A percentile compares a stretch with the other conserved stretches of the same genome.
These are phyloP conservation scores for Clonostachys sp. DNA, from an alignment of 2,329 filamentous ascomycete genomes.

Conservation along the genomic window DNA sequence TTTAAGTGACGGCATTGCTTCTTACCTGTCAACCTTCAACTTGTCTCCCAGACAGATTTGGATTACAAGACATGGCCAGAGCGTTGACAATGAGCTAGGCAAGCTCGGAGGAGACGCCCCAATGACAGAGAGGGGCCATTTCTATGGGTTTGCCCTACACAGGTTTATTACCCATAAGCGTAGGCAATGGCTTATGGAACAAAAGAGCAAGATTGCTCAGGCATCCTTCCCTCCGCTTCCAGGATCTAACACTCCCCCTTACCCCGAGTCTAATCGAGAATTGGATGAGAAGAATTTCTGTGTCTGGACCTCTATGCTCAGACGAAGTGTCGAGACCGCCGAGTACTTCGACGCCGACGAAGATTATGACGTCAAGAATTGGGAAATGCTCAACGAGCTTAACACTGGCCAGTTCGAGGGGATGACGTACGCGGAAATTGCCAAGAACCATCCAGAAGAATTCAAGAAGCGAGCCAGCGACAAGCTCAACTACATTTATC, in stretches of 20 bases:
- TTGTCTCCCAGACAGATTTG: conserved; percentile 93
- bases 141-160: conserved; percentile 75
- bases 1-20: conserved; percentile 85
- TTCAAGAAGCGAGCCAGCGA: conserved; percentile 74
- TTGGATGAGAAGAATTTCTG: conserved; percentile 86
- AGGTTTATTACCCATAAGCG: conserved; percentile 80
- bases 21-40: conserved; percentile 96
- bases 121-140: conserved; percentile 73
- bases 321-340: conserved; percentile 81
- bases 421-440: conserved; percentile 90
- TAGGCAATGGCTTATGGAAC: conserved; percentile 75
- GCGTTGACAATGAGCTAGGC: conserved; percentile 77
- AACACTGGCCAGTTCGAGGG: conserved; percentile 92
- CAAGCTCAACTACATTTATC: conserved; percentile 96
- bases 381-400: conserved; percentile 96
- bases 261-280: conserved; percentile 73
- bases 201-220: conserved; percentile 71
- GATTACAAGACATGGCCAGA: conserved; percentile 95
- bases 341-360: conserved; percentile 88
- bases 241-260: conserved; percentile 90
- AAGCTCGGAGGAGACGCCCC: conserved; percentile 90
- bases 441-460: conserved; percentile 71
- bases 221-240: conserved; percentile 85
- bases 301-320: conserved; percentile 97
- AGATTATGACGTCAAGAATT: conserved; percentile 93